A percentile compares a stretch with the other conserved stretches of the same genome.
phyloP scores from a whole-genome alignment of 106 monocot genomes.

The Allium cepa region DNA sequence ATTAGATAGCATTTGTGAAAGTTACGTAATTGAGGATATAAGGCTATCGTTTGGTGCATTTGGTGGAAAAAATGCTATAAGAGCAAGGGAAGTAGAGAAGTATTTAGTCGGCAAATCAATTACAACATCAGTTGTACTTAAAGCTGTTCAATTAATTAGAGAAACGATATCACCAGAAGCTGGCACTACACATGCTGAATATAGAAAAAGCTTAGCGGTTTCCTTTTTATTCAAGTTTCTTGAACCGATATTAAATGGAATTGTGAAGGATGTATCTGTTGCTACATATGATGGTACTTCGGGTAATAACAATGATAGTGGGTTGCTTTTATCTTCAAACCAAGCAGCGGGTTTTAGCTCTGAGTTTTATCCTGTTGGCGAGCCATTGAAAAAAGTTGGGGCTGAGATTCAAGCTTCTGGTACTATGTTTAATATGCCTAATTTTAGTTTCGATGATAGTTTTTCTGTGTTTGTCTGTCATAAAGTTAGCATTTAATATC shows the following conservation, averaged over 20 bases:
- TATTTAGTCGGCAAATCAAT: conserved; percentile 45
- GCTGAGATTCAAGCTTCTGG: conserved; percentile 91
- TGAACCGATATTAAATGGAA: conserved; percentile 17
- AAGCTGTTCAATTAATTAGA: conserved; percentile 52
- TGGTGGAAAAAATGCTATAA: conserved; percentile 49
- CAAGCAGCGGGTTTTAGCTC: conserved; percentile 35
- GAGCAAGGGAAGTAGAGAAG: conserved; percentile 58
- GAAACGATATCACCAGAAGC: conserved; percentile 35
- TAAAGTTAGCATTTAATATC: too few species aligned
- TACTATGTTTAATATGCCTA: conserved; percentile 10
- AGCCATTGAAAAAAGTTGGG: conserved; percentile 54
- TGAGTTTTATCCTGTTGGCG: conserved; percentile 62
- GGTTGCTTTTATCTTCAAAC: conserved; percentile 28
- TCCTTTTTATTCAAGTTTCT: conserved; percentile 70
- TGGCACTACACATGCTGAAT: conserved; percentile 40
- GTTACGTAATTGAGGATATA: conserved; percentile 22
- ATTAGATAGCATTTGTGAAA: conserved; percentile 19
- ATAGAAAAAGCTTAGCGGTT: conserved; percentile 63
- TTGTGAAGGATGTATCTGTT: conserved; percentile 5
- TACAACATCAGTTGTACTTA: conserved; percentile 36
- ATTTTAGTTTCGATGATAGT: too few species aligned
- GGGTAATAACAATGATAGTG: conserved; percentile 9
- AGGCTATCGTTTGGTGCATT: conserved; percentile 76
- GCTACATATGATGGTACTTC: background rate
- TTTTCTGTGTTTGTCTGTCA: too few species aligned